These are phyloP conservation scores for Cystobasidium ongulense DNA, from an alignment of 768 basidiomycete genomes.

Conservation along the genomic window DNA sequence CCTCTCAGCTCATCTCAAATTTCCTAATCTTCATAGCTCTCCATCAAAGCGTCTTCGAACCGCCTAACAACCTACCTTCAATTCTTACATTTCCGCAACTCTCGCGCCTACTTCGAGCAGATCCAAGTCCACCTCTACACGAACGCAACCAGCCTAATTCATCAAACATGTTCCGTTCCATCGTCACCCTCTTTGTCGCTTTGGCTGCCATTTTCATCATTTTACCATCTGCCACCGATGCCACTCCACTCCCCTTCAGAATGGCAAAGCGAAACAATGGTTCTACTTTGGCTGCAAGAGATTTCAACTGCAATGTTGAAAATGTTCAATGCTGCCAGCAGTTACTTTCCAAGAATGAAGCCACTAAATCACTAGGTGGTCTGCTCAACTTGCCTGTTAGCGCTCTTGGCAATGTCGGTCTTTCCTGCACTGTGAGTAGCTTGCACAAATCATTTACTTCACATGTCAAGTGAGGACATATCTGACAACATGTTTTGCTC, in stretches of 20 bases:
- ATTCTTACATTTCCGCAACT: too few relatives aligned
- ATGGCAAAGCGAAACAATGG: not conserved
- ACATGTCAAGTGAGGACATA: too few relatives aligned
- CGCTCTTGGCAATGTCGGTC: conserved; percentile 13
- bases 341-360: conserved; percentile 5
- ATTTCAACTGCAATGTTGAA: conserved; percentile 29
- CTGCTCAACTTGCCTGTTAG: conserved; percentile 7
- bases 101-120: too few relatives aligned
- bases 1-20: too few relatives aligned
- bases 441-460: not conserved
- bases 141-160: too few relatives aligned
- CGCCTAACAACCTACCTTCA: too few relatives aligned
- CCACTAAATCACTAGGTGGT: conserved; percentile 16
- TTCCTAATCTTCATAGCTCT: too few relatives aligned
- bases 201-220: not conserved
- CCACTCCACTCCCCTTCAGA: not conserved
- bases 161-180: not conserved
- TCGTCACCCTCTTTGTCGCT: not conserved
- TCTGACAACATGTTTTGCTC: not conserved
- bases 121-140: too few relatives aligned
- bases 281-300: not conserved
- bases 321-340: conserved; percentile 28
- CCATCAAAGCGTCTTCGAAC: too few relatives aligned
- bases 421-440: conserved; percentile 5
- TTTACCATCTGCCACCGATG: not conserved